Evolutionary conservation across 495 filamentous ascomycete species (phyloP).

Genomic region (Trichocladium uniseriatum): DNA sequence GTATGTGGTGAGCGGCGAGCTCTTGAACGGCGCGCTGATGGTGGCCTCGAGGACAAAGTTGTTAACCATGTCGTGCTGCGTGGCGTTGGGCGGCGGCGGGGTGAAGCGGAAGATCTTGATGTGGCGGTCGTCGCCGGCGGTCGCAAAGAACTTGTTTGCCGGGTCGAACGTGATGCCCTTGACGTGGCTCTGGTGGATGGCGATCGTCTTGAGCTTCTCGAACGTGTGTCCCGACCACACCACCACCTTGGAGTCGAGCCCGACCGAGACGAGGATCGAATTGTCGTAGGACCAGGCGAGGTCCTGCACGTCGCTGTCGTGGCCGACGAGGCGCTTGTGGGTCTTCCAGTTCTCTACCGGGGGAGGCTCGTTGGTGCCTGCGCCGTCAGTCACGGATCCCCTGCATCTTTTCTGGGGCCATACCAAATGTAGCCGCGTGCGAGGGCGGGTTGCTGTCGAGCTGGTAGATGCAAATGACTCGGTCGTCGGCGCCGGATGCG

Average conservation of each 20-base stretch:
- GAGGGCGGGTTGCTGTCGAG: conserved; percentile 74
- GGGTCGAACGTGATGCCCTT: conserved; percentile 98
- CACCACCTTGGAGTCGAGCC: conserved; percentile 94
- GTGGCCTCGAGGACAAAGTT: conserved; percentile 89
- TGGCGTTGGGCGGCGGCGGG: conserved; percentile 82
- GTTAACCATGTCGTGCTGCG: conserved; percentile 83
- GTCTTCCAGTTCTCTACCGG: conserved; percentile 97
- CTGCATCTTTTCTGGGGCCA: conserved; percentile 11
- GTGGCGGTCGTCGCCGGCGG: conserved; percentile 89
- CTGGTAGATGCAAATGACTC: conserved; percentile 93
- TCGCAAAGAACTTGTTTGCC: conserved; percentile 98
- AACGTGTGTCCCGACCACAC: conserved; percentile 97
- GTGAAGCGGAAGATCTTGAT: conserved; percentile 97
- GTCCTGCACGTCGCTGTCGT: conserved; percentile 98
- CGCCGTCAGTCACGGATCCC: conserved; percentile 15
- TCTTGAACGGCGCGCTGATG: conserved; percentile 73
- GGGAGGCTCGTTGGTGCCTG: conserved; percentile 81
- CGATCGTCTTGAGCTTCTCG: conserved; percentile 88
- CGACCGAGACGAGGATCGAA: conserved; percentile 90
- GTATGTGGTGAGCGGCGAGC: conserved; percentile 90
- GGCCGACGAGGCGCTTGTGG: conserved; percentile 80
- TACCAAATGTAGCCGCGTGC: conserved; percentile 66
- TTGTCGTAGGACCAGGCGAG: conserved; percentile 95
- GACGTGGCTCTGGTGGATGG: conserved; percentile 89
- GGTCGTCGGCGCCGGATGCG: conserved; percentile 94